A percentile compares a stretch with the other conserved stretches of the same genome.
phyloP scores from a whole-genome alignment of 768 basidiomycete genomes.

The Suillus paluster region DNA sequence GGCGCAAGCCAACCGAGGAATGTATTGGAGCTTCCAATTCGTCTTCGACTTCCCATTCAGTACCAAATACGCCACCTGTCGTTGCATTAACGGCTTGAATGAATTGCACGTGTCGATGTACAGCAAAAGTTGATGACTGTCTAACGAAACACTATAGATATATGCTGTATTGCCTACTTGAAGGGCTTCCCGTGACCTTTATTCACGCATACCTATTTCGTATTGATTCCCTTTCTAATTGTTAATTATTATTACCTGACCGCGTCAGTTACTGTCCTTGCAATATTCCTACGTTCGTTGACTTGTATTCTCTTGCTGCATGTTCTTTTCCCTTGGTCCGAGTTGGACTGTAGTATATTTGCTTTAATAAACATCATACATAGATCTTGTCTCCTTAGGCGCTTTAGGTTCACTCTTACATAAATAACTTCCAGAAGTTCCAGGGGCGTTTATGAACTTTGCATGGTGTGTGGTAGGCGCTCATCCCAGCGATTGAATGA shows the following conservation, averaged over 20 bases:
- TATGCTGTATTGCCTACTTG: neutral
- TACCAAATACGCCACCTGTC: conserved; percentile 1
- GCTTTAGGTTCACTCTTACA: neutral
- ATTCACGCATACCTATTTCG: neutral
- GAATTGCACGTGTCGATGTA: conserved; percentile 1
- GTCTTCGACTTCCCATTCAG: conserved; percentile 1
- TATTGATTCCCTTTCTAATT: conserved; percentile 6
- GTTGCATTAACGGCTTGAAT: conserved; percentile 3
- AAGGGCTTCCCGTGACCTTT: neutral
- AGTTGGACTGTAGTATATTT: conserved; percentile 2
- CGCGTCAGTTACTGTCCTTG: conserved; percentile 5
- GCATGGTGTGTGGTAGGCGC: conserved; percentile 5
- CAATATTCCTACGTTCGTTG: conserved; percentile 1
- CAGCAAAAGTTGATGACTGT: neutral
- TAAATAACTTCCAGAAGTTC: neutral
- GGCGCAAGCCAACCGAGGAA: conserved; percentile 33
- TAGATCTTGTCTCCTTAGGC: neutral
- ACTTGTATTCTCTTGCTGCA: neutral
- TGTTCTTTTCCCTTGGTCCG: neutral
- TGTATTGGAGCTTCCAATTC: conserved; percentile 20
- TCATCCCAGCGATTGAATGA: conserved; percentile 1
- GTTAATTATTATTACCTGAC: conserved; percentile 6
- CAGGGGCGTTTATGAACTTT: neutral
- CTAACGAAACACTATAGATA: neutral
- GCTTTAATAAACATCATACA: conserved; percentile 1